Evolutionary conservation across 2,329 filamentous ascomycete genomes (phyloP).

Genomic region (Gaeumannomyces tritici): DNA sequence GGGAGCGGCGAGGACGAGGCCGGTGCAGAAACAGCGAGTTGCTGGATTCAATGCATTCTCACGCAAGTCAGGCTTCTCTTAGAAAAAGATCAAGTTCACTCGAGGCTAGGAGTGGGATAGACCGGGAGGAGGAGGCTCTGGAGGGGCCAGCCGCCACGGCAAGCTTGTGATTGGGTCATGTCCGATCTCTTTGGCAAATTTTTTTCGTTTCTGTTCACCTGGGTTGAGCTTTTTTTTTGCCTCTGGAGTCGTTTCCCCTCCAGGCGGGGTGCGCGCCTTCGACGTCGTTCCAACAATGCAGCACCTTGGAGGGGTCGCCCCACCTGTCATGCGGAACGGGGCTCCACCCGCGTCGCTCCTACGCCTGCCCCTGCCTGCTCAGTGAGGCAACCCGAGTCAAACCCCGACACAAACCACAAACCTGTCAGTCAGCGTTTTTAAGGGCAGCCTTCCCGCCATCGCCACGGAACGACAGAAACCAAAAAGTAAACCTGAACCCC

Average conservation of each 20-base stretch:
- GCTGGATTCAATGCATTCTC: background rate
- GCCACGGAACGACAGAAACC: background rate
- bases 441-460: background rate
- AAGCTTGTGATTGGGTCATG: background rate
- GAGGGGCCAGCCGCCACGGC: background rate
- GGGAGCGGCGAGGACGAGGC: background rate
- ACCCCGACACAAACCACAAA: background rate
- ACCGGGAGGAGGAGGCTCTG: background rate
- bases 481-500: background rate
- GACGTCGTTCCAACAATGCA: background rate
- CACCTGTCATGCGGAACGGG: background rate
- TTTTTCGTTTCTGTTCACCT: background rate
- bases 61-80: background rate
- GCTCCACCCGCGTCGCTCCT: background rate
- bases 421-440: background rate
- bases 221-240: background rate
- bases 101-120: background rate
- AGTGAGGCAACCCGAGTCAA: background rate
- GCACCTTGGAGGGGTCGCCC: background rate
- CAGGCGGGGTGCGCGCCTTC: background rate
- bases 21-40: background rate
- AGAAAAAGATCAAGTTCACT: background rate
- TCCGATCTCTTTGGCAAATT: background rate
- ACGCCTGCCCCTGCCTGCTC: background rate
- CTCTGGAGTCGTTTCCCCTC: background rate